Conservation (phyloP, 192 early-diverging fungal species). For the Umbelopsis vinacea region DNA sequence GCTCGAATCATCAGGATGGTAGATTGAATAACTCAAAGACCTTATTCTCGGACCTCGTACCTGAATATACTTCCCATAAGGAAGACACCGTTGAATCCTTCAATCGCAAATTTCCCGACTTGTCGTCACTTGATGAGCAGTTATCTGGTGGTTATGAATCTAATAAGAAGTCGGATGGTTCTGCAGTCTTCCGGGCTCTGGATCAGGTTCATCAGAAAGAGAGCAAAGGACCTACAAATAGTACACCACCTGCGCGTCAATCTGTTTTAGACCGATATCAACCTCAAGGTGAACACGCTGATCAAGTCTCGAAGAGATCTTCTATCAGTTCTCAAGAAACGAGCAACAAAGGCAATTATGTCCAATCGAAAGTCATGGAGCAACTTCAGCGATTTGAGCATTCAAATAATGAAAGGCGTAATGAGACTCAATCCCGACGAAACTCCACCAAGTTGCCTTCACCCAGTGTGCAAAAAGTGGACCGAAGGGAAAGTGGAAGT, state of each 20-base stretch:
- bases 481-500: not conserved
- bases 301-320: not conserved
- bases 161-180: not conserved
- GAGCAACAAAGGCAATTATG: not conserved
- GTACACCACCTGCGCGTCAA: not conserved
- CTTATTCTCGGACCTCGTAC: not conserved
- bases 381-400: constrained; percentile 11
- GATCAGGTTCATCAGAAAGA: not conserved
- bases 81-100: constrained; percentile 1
- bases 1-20: not conserved
- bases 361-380: constrained; percentile 15
- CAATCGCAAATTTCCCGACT: constrained; percentile 7
- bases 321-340: not conserved
- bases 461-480: not conserved
- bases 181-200: not conserved
- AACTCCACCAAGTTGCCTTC: not conserved
- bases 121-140: not conserved
- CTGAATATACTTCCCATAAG: not conserved
- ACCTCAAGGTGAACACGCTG: not conserved
- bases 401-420: not conserved
- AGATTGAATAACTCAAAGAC: not conserved
- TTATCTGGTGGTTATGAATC: constrained; percentile 4
- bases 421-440: not conserved
- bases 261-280: not conserved
- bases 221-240: not conserved